phyloP scores from a whole-genome alignment of 1,284 basidiomycete species.

The Moniliella sp. region DNA sequence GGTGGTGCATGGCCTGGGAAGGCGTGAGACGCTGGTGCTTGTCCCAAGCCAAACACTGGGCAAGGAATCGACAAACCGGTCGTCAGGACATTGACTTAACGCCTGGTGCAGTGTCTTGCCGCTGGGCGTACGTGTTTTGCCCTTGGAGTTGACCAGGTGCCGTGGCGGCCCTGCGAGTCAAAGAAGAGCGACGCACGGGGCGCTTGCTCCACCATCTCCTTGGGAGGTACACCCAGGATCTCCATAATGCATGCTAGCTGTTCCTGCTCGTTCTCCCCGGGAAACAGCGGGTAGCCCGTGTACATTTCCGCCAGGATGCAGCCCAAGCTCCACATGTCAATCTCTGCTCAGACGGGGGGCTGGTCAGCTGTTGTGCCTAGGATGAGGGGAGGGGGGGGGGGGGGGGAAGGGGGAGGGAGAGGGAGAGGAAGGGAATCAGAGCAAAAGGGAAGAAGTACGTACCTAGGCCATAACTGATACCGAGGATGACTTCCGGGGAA shows the following conservation, averaged over 20 bases:
- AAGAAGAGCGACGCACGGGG: slow-evolving; percentile 87
- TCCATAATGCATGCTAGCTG: slow-evolving; percentile 99
- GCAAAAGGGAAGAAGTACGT: no score
- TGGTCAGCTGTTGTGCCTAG: no score
- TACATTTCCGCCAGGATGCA: no score
- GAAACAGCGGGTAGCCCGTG: no score
- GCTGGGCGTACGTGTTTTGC: slow-evolving; percentile 69
- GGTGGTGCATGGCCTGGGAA: no score
- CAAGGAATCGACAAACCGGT: slow-evolving; percentile 50
- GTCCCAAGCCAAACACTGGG: slow-evolving; percentile 91
- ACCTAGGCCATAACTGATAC: no score
- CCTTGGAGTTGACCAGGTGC: slow-evolving; percentile 86
- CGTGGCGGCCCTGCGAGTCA: slow-evolving; percentile 81
- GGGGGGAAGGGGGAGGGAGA: slow-evolving; percentile 95
- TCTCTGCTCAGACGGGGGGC: no score
- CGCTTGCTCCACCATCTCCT: slow-evolving; percentile 76
- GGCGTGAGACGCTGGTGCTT: no score
- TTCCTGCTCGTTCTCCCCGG: slow-evolving; percentile 83
- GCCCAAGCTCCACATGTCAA: no score
- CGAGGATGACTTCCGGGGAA: no score
- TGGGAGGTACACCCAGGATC: slow-evolving; percentile 79
- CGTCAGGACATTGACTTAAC: slow-evolving; percentile 71
- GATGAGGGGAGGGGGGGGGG: slow-evolving; percentile 81
- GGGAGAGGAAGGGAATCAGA: slow-evolving; percentile 47
- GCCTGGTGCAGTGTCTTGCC: slow-evolving; percentile 66